Percentiles rank a stretch among this genome's conserved stretches.
These are phyloP conservation scores for Paratinospora sagittata DNA, from an alignment of 164 flowering plant species.

Conservation along the genomic window DNA sequence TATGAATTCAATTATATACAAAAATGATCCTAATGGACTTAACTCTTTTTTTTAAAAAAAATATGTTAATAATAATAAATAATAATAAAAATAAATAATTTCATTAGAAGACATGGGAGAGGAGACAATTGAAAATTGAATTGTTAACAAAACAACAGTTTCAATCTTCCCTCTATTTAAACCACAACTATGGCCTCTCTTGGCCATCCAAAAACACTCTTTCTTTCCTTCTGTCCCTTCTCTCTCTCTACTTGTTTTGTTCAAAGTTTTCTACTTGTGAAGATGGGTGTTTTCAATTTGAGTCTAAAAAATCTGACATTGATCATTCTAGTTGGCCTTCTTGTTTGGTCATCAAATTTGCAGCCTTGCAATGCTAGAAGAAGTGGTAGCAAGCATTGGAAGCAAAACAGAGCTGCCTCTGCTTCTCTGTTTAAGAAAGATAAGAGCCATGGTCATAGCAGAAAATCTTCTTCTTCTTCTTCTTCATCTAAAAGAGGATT, in stretches of 20 bases:
- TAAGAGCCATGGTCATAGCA: slow-evolving; percentile 25
- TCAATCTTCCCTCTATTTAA: slow-evolving; percentile 34
- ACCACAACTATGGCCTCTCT: slow-evolving; percentile 19
- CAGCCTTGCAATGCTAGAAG: slow-evolving; percentile 69
- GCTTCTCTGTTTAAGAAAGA: slow-evolving; percentile 47
- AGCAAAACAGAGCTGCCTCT: slow-evolving; percentile 34
- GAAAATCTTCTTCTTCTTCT: slow-evolving; percentile 20
- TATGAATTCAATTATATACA: neutral
- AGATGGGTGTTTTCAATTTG: slow-evolving; percentile 29
- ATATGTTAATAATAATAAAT: no score
- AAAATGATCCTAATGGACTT: neutral
- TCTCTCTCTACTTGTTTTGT: neutral
- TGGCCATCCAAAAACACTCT: neutral
- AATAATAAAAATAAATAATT: neutral
- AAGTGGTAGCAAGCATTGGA: slow-evolving; percentile 57
- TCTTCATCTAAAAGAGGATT: slow-evolving; percentile 5
- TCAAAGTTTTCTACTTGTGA: neutral
- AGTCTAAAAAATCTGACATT: slow-evolving; percentile 44
- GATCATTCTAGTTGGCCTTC: slow-evolving; percentile 34
- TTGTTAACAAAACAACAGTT: slow-evolving; percentile 1
- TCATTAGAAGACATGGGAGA: neutral
- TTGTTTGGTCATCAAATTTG: slow-evolving; percentile 53
- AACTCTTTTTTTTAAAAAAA: neutral
- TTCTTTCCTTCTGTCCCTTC: neutral
- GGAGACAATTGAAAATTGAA: slow-evolving; percentile 16